These are phyloP conservation scores for Rhexocercosporidium sp. DNA, from an alignment of 2,329 filamentous ascomycete species.

Conservation along the genomic window DNA sequence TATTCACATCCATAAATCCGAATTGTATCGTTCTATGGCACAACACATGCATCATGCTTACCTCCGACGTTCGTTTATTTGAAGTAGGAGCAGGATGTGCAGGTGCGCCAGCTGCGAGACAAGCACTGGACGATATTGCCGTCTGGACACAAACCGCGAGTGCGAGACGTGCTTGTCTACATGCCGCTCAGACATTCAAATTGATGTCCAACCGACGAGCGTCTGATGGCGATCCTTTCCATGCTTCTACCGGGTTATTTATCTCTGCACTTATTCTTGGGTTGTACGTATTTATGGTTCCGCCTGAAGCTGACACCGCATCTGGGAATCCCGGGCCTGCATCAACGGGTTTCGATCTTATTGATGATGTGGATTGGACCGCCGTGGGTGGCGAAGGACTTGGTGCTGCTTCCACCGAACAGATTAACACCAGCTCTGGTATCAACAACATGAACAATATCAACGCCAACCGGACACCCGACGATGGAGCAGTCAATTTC, in stretches of 20 bases:
- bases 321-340: neutral
- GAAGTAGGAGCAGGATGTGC: constrained; percentile 56
- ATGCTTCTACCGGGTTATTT: constrained; percentile 55
- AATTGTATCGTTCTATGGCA: constrained; percentile 59
- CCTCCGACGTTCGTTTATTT: constrained; percentile 57
- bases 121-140: constrained; percentile 55
- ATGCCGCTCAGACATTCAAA: constrained; percentile 58
- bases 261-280: constrained; percentile 56
- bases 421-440: no score
- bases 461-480: constrained; percentile 23
- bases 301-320: constrained; percentile 24
- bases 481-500: constrained; percentile 47
- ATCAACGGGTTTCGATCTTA: constrained; percentile 47
- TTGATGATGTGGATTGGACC: constrained; percentile 56
- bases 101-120: constrained; percentile 51
- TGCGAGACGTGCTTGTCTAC: constrained; percentile 54
- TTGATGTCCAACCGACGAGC: constrained; percentile 56
- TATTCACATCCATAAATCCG: constrained; percentile 50
- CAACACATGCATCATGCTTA: constrained; percentile 56
- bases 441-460: neutral
- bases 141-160: constrained; percentile 56
- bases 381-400: constrained; percentile 52
- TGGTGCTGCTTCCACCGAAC: neutral
- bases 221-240: constrained; percentile 56
- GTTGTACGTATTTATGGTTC: constrained; percentile 56